phyloP scores from a whole-genome alignment of 345 rosid species.

The Citrus cavaleriei region DNA sequence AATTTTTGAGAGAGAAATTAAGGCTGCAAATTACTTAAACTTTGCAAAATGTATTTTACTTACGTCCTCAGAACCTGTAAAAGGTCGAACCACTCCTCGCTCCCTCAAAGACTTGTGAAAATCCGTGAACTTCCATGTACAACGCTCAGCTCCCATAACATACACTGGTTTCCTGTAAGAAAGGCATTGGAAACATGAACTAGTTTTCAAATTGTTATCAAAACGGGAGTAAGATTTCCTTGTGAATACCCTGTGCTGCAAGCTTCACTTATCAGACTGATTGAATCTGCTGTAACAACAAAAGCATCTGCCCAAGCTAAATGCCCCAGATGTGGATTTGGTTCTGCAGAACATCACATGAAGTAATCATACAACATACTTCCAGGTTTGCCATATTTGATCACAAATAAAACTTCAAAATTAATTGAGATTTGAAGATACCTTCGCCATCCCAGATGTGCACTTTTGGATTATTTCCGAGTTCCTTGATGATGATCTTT shows the following conservation, averaged over 20 bases:
- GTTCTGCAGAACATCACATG: slow-evolving; percentile 47
- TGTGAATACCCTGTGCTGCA: slow-evolving; percentile 90
- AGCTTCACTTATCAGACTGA: slow-evolving; percentile 89
- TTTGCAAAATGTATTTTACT: slow-evolving; percentile 26
- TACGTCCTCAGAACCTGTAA: slow-evolving; percentile 90
- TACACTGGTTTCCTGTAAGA: slow-evolving; percentile 87
- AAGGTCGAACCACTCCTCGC: slow-evolving; percentile 79
- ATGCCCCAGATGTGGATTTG: slow-evolving; percentile 89
- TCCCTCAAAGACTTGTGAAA: slow-evolving; percentile 82
- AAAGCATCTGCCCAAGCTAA: slow-evolving; percentile 99
- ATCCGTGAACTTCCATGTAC: slow-evolving; percentile 86
- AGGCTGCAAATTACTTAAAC: not conserved
- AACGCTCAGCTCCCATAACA: slow-evolving; percentile 71
- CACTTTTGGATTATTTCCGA: slow-evolving; percentile 80
- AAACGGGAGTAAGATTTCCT: not conserved
- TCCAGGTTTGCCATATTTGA: slow-evolving; percentile 2
- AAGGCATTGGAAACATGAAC: slow-evolving; percentile 5
- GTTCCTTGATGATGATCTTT: slow-evolving; percentile 55
- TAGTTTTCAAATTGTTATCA: not conserved
- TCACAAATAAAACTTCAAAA: not conserved
- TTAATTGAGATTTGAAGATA: slow-evolving; percentile 16
- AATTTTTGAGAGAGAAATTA: not conserved
- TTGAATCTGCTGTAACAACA: slow-evolving; percentile 91
- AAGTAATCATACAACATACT: slow-evolving; percentile 18
- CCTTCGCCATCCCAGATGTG: slow-evolving; percentile 91